phyloP scores from a whole-genome alignment of 2,329 filamentous ascomycete genomes.

The Trichoderma citrinoviride region DNA sequence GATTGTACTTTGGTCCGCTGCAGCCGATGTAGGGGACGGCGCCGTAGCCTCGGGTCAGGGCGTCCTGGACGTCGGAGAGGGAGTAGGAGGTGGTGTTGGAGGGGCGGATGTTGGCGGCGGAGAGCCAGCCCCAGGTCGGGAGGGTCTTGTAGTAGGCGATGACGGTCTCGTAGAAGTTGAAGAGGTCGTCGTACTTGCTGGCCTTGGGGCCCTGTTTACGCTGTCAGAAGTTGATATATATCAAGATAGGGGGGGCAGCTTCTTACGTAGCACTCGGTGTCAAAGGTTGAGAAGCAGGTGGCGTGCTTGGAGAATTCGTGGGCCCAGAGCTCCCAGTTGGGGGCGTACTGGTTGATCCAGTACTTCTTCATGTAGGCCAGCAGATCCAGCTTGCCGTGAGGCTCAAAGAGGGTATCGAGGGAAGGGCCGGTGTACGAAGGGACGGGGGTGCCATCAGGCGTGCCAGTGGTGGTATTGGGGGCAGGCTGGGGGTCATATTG shows the following conservation, averaged over 20 bases:
- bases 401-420: slow-evolving; percentile 57
- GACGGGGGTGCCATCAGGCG: slow-evolving; percentile 51
- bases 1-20: slow-evolving; percentile 58
- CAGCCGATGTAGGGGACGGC: slow-evolving; percentile 61
- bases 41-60: slow-evolving; percentile 50
- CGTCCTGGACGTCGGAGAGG: slow-evolving; percentile 50
- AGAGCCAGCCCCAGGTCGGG: slow-evolving; percentile 62
- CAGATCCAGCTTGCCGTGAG: slow-evolving; percentile 58
- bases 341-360: slow-evolving; percentile 59
- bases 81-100: slow-evolving; percentile 58
- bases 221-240: neutral
- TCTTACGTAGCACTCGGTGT: slow-evolving; percentile 57
- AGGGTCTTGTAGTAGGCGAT: slow-evolving; percentile 56
- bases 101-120: slow-evolving; percentile 51
- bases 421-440: slow-evolving; percentile 56
- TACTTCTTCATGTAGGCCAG: slow-evolving; percentile 63
- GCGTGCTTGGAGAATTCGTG: slow-evolving; percentile 68
- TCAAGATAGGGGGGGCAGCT: neutral
- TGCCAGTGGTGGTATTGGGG: slow-evolving; percentile 62
- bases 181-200: slow-evolving; percentile 54
- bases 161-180: slow-evolving; percentile 62
- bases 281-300: slow-evolving; percentile 66
- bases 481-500: slow-evolving; percentile 62
- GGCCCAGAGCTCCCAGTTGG: slow-evolving; percentile 61
- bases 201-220: slow-evolving; percentile 48